phyloP scores from a whole-genome alignment of 148 eudicot species.

The Selenicereus undatus region DNA sequence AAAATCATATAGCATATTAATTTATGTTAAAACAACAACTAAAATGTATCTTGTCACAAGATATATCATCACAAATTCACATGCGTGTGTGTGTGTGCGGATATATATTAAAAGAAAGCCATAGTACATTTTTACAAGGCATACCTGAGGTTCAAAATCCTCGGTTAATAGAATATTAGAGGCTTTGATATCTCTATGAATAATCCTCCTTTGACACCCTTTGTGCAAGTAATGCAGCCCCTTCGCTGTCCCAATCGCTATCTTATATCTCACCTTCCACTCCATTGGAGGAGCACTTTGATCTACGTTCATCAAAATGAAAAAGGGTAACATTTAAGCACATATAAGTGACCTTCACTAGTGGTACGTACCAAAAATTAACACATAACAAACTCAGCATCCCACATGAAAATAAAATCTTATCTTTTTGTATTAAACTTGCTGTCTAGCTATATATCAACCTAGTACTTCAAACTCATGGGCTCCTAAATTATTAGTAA shows the following conservation, averaged over 20 bases:
- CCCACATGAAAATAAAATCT: background rate
- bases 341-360: background rate
- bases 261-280: conserved; percentile 81
- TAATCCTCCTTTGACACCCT: conserved; percentile 89
- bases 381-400: background rate
- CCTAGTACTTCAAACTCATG: background rate
- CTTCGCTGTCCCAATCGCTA: conserved; percentile 76
- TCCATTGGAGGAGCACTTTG: conserved; percentile 57
- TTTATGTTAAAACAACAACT: too few relatives aligned
- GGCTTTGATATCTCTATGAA: conserved; percentile 88
- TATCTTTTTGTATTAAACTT: background rate
- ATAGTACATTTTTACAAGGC: too few relatives aligned
- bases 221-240: conserved; percentile 94
- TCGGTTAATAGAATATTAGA: conserved; percentile 61
- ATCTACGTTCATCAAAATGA: conserved; percentile 35
- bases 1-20: too few relatives aligned
- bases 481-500: too few relatives aligned
- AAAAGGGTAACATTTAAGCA: background rate
- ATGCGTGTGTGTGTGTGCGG: too few relatives aligned
- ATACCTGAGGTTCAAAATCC: conserved; percentile 86
- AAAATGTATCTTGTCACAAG: too few relatives aligned
- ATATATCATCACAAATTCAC: too few relatives aligned
- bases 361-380: background rate
- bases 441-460: background rate
- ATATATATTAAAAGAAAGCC: too few relatives aligned